Base-by-base conservation (phyloP, 305 asterid genomes). In the Ajuga reptans region DNA sequence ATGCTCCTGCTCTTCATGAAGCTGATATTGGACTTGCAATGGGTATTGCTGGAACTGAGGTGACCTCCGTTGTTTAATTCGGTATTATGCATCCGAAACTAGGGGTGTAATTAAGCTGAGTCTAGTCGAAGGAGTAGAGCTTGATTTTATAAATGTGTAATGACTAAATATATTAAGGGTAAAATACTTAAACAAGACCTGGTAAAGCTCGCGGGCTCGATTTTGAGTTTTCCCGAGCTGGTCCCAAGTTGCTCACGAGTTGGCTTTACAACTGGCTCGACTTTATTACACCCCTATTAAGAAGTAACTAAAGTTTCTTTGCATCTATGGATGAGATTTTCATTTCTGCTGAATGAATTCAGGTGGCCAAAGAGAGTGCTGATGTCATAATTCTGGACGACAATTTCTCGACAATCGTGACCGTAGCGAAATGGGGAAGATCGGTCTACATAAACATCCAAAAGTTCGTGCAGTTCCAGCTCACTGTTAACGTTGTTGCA, bases 31-130 rank as follows among this genome's bases (percentile, higher is more conserved):
- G 99, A 49, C 95, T 93, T 72, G 99, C 99, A 29, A 93, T 93
- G 99, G 99, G 99, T 59, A 93, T 93, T 68, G 89, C 99, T 12
- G 97, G 97, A 71, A 93, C 99, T 51, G 97, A 93, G 94, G 99
- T 92, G 58, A 42, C 51, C 72, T n/a, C 14, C 46, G 6, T 34
- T 69, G n/a, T 47, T 53, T 27, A 59, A 14, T 37, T 24, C 2
- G 1, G 27, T 21, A 21, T n/a, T n/a, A n/a, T n/a, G n/a, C n/a
- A n/a, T n/a, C n/a, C n/a, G n/a, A n/a, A n/a, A n/a, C n/a, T n/a
- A n/a, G n/a, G n/a, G n/a, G n/a, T n/a, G n/a, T n/a, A n/a, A n/a
- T n/a, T n/a, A n/a, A n/a, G n/a, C n/a, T n/a, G n/a, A n/a, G n/a
- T n/a, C n/a, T n/a, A n/a, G n/a, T n/a, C n/a, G n/a, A n/a, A n/a